These are phyloP conservation scores for Rhamnella rubrinervis DNA, from an alignment of 331 rosid species.

Conservation along the genomic window DNA sequence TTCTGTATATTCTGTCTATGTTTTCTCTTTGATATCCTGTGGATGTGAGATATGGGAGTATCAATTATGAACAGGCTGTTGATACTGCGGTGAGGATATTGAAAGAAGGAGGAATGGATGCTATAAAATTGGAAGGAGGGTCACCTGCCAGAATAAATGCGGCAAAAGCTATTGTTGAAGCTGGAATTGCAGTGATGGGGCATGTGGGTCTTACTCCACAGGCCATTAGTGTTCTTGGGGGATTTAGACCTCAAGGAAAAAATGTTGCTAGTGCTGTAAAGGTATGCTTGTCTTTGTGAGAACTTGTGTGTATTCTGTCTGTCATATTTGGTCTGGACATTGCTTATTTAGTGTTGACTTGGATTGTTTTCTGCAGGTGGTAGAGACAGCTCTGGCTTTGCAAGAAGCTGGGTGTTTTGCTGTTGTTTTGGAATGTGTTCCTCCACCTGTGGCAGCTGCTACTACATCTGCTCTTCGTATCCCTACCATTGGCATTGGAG, in stretches of 20 bases:
- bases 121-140: constrained; percentile 89
- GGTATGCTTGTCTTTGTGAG: constrained; percentile 30
- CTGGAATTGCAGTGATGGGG: constrained; percentile 92
- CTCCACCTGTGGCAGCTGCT: constrained; percentile 82
- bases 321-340: background rate
- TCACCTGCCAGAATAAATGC: constrained; percentile 71
- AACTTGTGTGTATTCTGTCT: background rate
- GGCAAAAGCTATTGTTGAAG: constrained; percentile 74
- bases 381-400: constrained; percentile 79
- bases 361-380: constrained; percentile 54
- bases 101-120: constrained; percentile 92
- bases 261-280: constrained; percentile 66
- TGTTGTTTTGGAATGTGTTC: constrained; percentile 87
- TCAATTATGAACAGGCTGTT: constrained; percentile 59
- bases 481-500: constrained; percentile 93
- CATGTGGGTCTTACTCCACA: constrained; percentile 94
- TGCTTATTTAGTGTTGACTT: constrained; percentile 12
- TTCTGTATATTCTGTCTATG: too few species aligned
- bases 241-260: constrained; percentile 85
- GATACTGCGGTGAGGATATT: constrained; percentile 70
- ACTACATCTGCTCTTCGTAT: constrained; percentile 67
- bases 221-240: constrained; percentile 89
- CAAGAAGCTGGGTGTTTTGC: constrained; percentile 88
- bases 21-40: background rate
- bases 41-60: constrained; percentile 23